phyloP scores from a whole-genome alignment of 768 basidiomycete species.

The Ephemerocybe angulata region DNA sequence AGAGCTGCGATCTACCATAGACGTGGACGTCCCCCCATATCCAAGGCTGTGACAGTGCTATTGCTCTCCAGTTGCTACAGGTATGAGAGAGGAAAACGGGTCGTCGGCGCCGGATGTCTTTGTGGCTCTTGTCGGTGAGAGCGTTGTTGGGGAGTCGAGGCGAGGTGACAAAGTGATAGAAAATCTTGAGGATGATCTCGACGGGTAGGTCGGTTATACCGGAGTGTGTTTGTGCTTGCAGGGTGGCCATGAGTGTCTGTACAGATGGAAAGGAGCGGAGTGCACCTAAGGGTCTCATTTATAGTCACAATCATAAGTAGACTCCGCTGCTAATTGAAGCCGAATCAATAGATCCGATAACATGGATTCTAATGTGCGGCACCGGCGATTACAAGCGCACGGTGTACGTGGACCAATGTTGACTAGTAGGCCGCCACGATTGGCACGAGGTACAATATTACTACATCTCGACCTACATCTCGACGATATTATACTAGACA shows the following conservation, averaged over 20 bases:
- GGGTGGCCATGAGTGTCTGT: background rate
- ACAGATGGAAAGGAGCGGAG: background rate
- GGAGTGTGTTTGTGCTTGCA: background rate
- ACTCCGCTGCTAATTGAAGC: too few relatives aligned
- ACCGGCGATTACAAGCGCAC: too few relatives aligned
- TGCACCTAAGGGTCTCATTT: background rate
- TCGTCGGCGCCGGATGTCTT: background rate
- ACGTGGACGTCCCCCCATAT: background rate
- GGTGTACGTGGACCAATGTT: too few relatives aligned
- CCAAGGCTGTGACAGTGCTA: background rate
- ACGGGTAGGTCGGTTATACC: background rate
- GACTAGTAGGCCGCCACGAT: too few relatives aligned
- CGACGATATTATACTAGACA: too few relatives aligned
- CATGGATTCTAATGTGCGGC: too few relatives aligned
- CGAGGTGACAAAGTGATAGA: background rate
- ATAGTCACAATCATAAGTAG: too few relatives aligned
- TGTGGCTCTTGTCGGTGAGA: background rate
- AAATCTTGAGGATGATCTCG: background rate
- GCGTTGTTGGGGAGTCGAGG: background rate
- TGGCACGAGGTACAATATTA: too few relatives aligned
- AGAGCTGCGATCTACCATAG: background rate
- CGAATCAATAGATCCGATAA: too few relatives aligned
- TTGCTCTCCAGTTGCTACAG: background rate
- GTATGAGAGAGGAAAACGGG: background rate
- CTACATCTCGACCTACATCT: too few relatives aligned